A percentile compares a stretch with the other conserved stretches of the same genome.
Evolutionary conservation across 176 grass and related monocot genomes (phyloP).

Genomic region (Triticum dicoccoides): DNA sequence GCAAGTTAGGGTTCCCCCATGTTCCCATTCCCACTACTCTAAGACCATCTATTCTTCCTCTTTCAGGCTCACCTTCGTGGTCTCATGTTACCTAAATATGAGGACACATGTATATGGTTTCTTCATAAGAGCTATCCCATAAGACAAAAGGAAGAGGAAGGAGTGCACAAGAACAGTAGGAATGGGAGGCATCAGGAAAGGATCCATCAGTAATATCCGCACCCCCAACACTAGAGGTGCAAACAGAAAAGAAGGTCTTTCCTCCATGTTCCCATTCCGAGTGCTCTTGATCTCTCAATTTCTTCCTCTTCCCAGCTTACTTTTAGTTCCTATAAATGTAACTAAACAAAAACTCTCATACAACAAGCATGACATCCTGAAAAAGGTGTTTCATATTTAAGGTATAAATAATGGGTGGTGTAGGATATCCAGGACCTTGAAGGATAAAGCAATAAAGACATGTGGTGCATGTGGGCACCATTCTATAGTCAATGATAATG

Average conservation of each 20-base stretch:
- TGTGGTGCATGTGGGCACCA: not conserved
- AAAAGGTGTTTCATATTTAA: not conserved
- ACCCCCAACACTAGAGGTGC: not conserved
- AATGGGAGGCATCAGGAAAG: too few relatives aligned
- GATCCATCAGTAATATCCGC: not conserved
- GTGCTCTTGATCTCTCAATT: constrained; percentile 30
- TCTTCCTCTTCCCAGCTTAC: constrained; percentile 36
- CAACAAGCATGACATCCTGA: not conserved
- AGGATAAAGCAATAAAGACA: not conserved
- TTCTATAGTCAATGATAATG: not conserved
- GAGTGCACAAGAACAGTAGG: too few relatives aligned
- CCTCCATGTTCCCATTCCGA: constrained; percentile 48
- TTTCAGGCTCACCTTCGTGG: not conserved
- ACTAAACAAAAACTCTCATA: not conserved
- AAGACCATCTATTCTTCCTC: not conserved
- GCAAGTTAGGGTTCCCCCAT: not conserved
- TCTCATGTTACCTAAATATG: not conserved
- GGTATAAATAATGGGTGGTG: not conserved
- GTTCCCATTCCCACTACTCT: not conserved
- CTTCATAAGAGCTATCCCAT: not conserved
- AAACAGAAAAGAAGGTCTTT: constrained; percentile 1
- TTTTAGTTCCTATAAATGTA: not conserved
- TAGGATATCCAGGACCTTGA: not conserved
- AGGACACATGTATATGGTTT: not conserved
- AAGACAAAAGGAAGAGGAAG: too few relatives aligned